Evolutionary conservation across 2,329 filamentous ascomycete species (phyloP).

Genomic region (Boeremia exigua): DNA sequence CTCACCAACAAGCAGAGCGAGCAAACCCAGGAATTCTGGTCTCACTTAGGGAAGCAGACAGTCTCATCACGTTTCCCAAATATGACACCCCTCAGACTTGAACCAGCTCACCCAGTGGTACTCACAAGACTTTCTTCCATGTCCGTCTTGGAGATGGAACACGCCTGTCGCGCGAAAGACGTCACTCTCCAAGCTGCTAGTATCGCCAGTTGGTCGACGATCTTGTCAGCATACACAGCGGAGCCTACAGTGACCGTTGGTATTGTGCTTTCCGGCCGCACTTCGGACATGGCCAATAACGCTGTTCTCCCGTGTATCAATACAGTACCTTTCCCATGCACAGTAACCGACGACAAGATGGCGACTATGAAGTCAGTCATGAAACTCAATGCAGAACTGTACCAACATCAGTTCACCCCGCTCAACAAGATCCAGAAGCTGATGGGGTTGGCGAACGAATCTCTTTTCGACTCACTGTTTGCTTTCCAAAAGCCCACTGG

Average conservation of each 20-base stretch:
- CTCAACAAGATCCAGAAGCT: slow-evolving; percentile 75
- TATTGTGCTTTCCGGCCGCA: slow-evolving; percentile 78
- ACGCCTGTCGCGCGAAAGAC: slow-evolving; percentile 62
- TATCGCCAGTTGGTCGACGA: slow-evolving; percentile 77
- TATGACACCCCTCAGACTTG: slow-evolving; percentile 66
- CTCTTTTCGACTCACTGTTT: slow-evolving; percentile 83
- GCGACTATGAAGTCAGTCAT: slow-evolving; percentile 69
- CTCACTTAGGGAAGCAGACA: slow-evolving; percentile 57
- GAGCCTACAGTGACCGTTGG: slow-evolving; percentile 79
- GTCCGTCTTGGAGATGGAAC: slow-evolving; percentile 58
- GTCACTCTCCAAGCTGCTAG: slow-evolving; percentile 77
- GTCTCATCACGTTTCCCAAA: slow-evolving; percentile 76
- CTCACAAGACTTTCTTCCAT: slow-evolving; percentile 48
- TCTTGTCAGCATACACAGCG: slow-evolving; percentile 78
- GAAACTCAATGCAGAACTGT: slow-evolving; percentile 66
- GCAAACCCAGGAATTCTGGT: slow-evolving; percentile 66
- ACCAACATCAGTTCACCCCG: slow-evolving; percentile 74
- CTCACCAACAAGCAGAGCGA: slow-evolving; percentile 40
- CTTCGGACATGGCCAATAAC: slow-evolving; percentile 62
- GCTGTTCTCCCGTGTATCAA: slow-evolving; percentile 80
- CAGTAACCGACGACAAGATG: slow-evolving; percentile 60
- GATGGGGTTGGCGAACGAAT: slow-evolving; percentile 68
- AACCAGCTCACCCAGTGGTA: slow-evolving; percentile 44
- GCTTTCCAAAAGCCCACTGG: slow-evolving; percentile 72
- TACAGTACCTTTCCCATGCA: slow-evolving; percentile 75